Evolutionary conservation across 2,329 filamentous ascomycete species (phyloP), one percentile per base, ranked within the genome.

Genomic region (Aspergillus cejpii): DNA sequence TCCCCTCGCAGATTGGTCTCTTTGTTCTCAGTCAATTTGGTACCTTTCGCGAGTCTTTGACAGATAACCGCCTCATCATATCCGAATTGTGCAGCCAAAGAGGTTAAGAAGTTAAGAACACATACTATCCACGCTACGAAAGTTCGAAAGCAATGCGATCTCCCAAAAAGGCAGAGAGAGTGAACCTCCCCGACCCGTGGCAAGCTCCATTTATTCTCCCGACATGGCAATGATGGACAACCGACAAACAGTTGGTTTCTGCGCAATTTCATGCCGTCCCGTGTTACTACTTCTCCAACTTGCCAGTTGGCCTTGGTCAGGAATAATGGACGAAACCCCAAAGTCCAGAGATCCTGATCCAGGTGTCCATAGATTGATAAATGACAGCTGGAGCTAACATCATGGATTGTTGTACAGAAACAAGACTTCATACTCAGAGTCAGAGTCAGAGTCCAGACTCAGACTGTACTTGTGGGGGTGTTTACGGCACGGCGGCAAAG

Each of bases 241-340:
- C 26, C 5, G 23, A 38, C 38, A 36, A 24, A 34, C 5, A 34
- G 15, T 17, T 31, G 20, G 24, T 21, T 39, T 44, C 23, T 24
- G 23, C 8, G 23, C 23, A 24, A 24, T 24, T 24, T 24, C 31
- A 41, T 47, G 43, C 49, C 49, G 49, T 50, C 41, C 47, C 49
- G 42, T 23, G 34, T 50, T 47, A 44, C 39, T 51, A 41, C 36
- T 36, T 36, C 37, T 44, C 27, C 21, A 17, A 40, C 38, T 34
- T 37, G 21, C n/a, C 15, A n/a, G 8, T 39, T 12, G 14, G 11
- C n/a, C 21, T 17, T 10, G 20, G 15, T 36, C 33, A 20, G 11
- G 33, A 10, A 17, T 10, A 20, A 19, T 15, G 11, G 33, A n/a
- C n/a, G 33, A 36, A 20, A n/a, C n/a, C n/a, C n/a, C n/a, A n/a